Base-by-base conservation (phyloP, 2,329 filamentous ascomycete genomes). In the Diaporthe ilicicola region DNA sequence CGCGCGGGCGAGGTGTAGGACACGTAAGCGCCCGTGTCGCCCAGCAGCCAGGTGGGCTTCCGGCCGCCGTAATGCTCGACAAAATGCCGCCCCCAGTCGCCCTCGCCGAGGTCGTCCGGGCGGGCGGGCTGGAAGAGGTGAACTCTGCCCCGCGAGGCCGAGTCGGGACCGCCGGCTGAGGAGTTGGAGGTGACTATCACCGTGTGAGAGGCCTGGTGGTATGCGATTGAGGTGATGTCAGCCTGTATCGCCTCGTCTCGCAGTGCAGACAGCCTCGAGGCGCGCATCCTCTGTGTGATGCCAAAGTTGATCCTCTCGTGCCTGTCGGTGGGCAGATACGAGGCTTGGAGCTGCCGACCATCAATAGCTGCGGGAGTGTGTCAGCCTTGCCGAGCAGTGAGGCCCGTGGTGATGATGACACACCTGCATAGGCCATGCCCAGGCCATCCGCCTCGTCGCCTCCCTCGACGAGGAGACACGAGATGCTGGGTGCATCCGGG, bases 171-270 rank as follows among this genome's bases (percentile, higher is more conserved):
- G 0, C 78, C 59, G 0, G 85, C 77, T n/a, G n/a, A n/a, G 1
- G 82, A 76, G 0, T 81, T 76, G 8, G 84, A 83, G 5, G 85
- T 83, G 37, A 86, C 67, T 6, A 88, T 76, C 4, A 88, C 76
- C 48, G 77, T 81, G 69, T 82, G 78, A 1, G 82, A 82, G 6
- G 82, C 77, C 5, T 78, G 74, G 67, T 87, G 84, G 67, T 86
- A 87, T 69, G 82, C 81, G 73, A 89, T 83, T 6, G 84, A 85
- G 10, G 84, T 84, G 66, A 86, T 80, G 51, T 83, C 78, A 8
- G 78, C 77, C 17, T 76, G 75, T n/a, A 83, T 75, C 27, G 68
- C 42, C 65, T 55, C 34, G 27, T 17, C 46, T 67, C 70, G 74
- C 73, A 74, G 2, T 72, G 75, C 10, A 34, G 48, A 24, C 6